phyloP scores from a whole-genome alignment of 2,329 filamentous ascomycete genomes.

The Waltergamsia citrina region DNA sequence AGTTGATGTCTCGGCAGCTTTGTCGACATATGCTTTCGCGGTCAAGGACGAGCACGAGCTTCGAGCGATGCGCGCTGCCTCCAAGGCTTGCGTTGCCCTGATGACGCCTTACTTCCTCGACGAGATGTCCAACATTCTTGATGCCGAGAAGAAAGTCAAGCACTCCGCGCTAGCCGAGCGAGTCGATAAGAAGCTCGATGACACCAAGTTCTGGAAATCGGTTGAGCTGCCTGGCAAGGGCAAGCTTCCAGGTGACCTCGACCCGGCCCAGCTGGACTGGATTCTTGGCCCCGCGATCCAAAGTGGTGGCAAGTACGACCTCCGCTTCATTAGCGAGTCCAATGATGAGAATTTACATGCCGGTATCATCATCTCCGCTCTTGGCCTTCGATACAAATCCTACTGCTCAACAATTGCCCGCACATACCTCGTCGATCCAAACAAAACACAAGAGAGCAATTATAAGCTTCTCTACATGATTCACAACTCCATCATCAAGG shows the following conservation, averaged over 20 bases:
- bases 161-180: slow-evolving; percentile 80
- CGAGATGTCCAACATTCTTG: slow-evolving; percentile 92
- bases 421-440: slow-evolving; percentile 94
- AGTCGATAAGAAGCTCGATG: slow-evolving; percentile 85
- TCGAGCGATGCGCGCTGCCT: slow-evolving; percentile 86
- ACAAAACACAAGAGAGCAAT: slow-evolving; percentile 88
- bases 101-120: slow-evolving; percentile 97
- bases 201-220: slow-evolving; percentile 85
- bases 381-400: slow-evolving; percentile 90
- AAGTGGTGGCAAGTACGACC: slow-evolving; percentile 90
- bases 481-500: slow-evolving; percentile 84
- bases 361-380: slow-evolving; percentile 84
- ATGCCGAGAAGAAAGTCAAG: slow-evolving; percentile 94
- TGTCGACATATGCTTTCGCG: slow-evolving; percentile 77
- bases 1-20: slow-evolving; percentile 72
- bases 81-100: slow-evolving; percentile 85
- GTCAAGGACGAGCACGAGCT: slow-evolving; percentile 94
- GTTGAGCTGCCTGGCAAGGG: slow-evolving; percentile 58
- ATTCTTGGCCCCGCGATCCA: slow-evolving; percentile 84
- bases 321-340: slow-evolving; percentile 69
- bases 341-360: slow-evolving; percentile 79
- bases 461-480: slow-evolving; percentile 83
- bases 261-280: slow-evolving; percentile 86
- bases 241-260: slow-evolving; percentile 81
- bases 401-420: slow-evolving; percentile 89